Percentiles rank a stretch among this genome's conserved stretches.
Conservation (phyloP, 2,329 filamentous ascomycete species). For the Aspergillus persii region DNA sequence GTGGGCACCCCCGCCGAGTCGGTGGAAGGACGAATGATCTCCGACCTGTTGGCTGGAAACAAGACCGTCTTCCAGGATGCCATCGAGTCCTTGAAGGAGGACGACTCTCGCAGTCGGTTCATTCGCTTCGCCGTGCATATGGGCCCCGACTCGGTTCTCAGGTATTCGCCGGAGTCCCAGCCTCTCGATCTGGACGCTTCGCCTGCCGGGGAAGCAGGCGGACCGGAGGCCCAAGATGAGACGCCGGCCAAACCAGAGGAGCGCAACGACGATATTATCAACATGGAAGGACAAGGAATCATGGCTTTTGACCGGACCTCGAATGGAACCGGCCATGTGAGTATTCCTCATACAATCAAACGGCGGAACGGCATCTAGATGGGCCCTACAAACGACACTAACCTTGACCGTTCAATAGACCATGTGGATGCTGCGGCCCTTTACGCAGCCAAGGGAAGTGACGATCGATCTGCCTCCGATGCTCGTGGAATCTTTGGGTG, state of each 20-base stretch:
- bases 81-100: slow-evolving; percentile 83
- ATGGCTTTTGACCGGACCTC: slow-evolving; percentile 93
- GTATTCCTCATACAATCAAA: slow-evolving; percentile 34
- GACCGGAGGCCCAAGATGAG: slow-evolving; percentile 31
- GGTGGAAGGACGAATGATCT: slow-evolving; percentile 73
- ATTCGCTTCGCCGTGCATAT: slow-evolving; percentile 75
- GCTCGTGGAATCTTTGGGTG: slow-evolving; percentile 88
- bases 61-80: slow-evolving; percentile 77
- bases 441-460: slow-evolving; percentile 82
- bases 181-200: slow-evolving; percentile 18
- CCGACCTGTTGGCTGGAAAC: slow-evolving; percentile 78
- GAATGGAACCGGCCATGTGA: slow-evolving; percentile 84
- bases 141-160: slow-evolving; percentile 66
- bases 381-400: slow-evolving; percentile 11
- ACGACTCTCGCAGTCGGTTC: slow-evolving; percentile 89
- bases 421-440: slow-evolving; percentile 99
- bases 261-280: slow-evolving; percentile 58
- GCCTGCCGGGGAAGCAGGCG: slow-evolving; percentile 13
- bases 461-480: slow-evolving; percentile 89
- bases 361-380: not conserved
- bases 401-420: slow-evolving; percentile 56
- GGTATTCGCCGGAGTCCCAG: slow-evolving; percentile 40
- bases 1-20: slow-evolving; percentile 74
- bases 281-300: slow-evolving; percentile 94
- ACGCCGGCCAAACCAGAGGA: slow-evolving; percentile 41